A percentile compares a stretch with the other conserved stretches of the same genome.
Evolutionary conservation across 768 basidiomycete species (phyloP).

Genomic region (Rhodotorula paludigena): DNA sequence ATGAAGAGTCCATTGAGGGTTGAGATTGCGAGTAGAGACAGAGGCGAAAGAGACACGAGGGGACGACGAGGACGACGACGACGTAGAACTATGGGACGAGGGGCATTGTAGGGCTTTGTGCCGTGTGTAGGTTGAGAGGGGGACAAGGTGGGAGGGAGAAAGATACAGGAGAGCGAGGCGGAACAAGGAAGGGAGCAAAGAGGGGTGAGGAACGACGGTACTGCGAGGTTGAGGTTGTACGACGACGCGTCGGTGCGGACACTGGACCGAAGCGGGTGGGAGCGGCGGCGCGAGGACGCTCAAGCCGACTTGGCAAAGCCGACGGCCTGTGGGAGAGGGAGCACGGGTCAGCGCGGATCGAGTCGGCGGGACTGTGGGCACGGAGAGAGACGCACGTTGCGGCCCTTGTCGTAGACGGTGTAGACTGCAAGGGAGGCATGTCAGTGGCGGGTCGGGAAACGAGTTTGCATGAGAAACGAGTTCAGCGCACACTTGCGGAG

Average conservation of each 20-base stretch:
- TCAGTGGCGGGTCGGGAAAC: background rate
- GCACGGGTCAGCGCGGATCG: background rate
- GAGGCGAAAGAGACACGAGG: background rate
- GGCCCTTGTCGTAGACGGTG: slow-evolving; percentile 49
- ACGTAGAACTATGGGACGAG: too few species aligned
- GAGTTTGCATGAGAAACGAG: too few species aligned
- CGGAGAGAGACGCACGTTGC: slow-evolving; percentile 26
- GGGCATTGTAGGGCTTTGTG: background rate
- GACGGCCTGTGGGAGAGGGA: slow-evolving; percentile 57
- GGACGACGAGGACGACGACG: background rate
- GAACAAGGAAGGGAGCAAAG: background rate
- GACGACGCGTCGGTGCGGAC: too few species aligned
- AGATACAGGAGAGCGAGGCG: background rate
- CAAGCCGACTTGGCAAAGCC: slow-evolving; percentile 60
- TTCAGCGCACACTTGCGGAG: slow-evolving; percentile 69
- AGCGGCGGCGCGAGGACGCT: background rate
- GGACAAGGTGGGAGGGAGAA: too few species aligned
- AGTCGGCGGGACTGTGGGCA: background rate
- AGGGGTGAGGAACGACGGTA: too few species aligned
- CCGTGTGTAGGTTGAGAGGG: background rate
- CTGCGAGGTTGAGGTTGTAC: too few species aligned
- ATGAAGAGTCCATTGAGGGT: too few species aligned
- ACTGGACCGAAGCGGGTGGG: background rate
- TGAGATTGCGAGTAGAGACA: background rate
- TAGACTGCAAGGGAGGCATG: slow-evolving; percentile 57